Conservation (phyloP, 2,329 filamentous ascomycete genomes). For the Biscogniauxia marginata region DNA sequence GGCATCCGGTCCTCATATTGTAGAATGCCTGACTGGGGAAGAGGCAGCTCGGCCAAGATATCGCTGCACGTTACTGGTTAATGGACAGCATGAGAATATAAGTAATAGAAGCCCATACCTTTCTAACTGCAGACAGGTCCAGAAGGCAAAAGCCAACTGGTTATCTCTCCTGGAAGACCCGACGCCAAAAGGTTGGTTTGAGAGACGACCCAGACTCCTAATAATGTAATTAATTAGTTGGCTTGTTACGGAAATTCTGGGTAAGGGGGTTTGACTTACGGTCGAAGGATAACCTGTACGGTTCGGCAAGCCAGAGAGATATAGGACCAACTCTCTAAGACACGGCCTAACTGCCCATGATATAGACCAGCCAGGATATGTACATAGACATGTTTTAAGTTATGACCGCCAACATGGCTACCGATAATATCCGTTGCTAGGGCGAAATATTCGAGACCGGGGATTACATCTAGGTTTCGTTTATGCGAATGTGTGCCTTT, state of each 20-base stretch:
- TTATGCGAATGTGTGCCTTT: conserved; percentile 32
- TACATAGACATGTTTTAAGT: conserved; percentile 81
- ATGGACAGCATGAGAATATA: neutral
- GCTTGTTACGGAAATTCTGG: conserved; percentile 1
- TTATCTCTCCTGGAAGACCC: conserved; percentile 53
- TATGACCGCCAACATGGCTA: conserved; percentile 73
- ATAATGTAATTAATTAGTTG: conserved; percentile 1
- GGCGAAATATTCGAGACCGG: conserved; percentile 86
- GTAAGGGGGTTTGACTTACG: conserved; percentile 51
- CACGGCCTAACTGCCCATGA: conserved; percentile 80
- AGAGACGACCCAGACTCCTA: conserved; percentile 51
- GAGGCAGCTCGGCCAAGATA: conserved; percentile 79
- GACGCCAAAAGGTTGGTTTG: conserved; percentile 34
- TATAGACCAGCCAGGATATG: conserved; percentile 84
- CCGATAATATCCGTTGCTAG: conserved; percentile 85
- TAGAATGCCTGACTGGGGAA: conserved; percentile 61
- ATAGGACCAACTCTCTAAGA: conserved; percentile 76
- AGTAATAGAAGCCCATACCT: conserved; percentile 55
- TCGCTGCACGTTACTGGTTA: conserved; percentile 57
- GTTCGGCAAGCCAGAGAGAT: conserved; percentile 57
- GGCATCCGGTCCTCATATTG: conserved; percentile 64
- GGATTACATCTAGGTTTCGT: conserved; percentile 79
- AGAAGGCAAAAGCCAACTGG: conserved; percentile 74
- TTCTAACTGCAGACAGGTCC: conserved; percentile 91
- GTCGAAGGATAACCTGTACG: conserved; percentile 72